Percentiles rank a stretch among this genome's conserved stretches.
phyloP scores from a whole-genome alignment of 371 early-diverging fungal genomes.

The Mucor circinelloides region DNA sequence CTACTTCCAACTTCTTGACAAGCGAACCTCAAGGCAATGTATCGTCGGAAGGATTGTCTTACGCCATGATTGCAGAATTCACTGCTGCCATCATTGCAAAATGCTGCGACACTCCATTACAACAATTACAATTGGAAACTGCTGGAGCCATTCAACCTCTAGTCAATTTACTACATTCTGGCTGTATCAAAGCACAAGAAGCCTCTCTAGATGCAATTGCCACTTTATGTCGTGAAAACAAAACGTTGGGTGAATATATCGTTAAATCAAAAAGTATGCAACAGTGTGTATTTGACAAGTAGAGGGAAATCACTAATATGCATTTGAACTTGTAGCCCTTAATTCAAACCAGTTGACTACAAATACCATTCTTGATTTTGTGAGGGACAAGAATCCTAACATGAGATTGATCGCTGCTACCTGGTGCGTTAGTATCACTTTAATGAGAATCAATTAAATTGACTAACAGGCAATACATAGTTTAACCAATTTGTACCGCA shows the following conservation, averaged over 20 bases:
- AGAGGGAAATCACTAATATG: background rate
- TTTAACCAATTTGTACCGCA: constrained; percentile 71
- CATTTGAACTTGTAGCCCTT: constrained; percentile 16
- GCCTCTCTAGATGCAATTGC: constrained; percentile 81
- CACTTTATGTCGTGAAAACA: constrained; percentile 67
- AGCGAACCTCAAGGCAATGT: constrained; percentile 26
- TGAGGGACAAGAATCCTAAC: constrained; percentile 61
- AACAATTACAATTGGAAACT: constrained; percentile 62
- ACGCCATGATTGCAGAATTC: constrained; percentile 68
- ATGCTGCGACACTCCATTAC: constrained; percentile 63
- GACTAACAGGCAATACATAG: constrained; percentile 29
- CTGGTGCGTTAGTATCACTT: constrained; percentile 47
- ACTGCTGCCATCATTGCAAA: constrained; percentile 69
- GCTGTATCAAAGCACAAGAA: constrained; percentile 70
- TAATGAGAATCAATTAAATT: background rate
- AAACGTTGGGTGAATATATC: constrained; percentile 52
- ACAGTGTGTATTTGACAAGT: background rate
- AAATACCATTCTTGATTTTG: constrained; percentile 63
- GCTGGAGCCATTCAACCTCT: constrained; percentile 66
- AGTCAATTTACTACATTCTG: constrained; percentile 61
- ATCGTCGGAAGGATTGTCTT: constrained; percentile 47
- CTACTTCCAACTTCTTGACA: constrained; percentile 26
- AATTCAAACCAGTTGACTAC: constrained; percentile 37
- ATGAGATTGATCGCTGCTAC: constrained; percentile 75
- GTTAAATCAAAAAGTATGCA: constrained; percentile 53